Conservation (phyloP, 257 asterid genomes). For the Craterostigma plantagineum region DNA sequence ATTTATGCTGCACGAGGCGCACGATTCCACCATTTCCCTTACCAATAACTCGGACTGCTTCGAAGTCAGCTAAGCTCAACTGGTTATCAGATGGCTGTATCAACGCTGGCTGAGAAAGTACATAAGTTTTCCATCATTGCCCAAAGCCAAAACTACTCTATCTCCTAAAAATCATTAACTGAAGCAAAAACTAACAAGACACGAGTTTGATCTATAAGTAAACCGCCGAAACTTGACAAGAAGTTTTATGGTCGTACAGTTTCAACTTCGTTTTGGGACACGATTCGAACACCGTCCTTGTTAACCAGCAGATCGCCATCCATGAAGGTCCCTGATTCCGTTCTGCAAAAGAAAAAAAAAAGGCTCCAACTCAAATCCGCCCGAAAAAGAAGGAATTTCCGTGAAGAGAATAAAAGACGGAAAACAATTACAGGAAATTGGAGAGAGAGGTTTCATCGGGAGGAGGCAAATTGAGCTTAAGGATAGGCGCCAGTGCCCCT, state of each 20-base stretch:
- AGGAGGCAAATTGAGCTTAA: constrained; percentile 82
- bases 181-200: no score
- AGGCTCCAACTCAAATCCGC: constrained; percentile 10
- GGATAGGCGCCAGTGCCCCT: constrained; percentile 62
- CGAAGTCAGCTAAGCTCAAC: constrained; percentile 57
- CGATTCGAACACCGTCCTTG: constrained; percentile 79
- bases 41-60: constrained; percentile 54
- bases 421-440: constrained; percentile 55
- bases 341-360: constrained; percentile 32
- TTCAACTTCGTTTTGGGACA: constrained; percentile 52
- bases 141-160: no score
- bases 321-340: constrained; percentile 91
- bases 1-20: constrained; percentile 60
- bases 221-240: neutral
- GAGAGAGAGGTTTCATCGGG: constrained; percentile 66
- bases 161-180: no score
- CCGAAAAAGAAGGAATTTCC: constrained; percentile 1
- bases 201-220: no score
- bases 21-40: constrained; percentile 67
- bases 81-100: constrained; percentile 53
- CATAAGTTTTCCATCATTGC: no score
- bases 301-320: constrained; percentile 95
- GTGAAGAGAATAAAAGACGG: neutral
- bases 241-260: constrained; percentile 23
- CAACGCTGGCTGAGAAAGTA: constrained; percentile 30